Evolutionary conservation across 2,329 filamentous ascomycete species (phyloP), one percentile per base, ranked within the genome.

Genomic region (Polytolypa hystricis): DNA sequence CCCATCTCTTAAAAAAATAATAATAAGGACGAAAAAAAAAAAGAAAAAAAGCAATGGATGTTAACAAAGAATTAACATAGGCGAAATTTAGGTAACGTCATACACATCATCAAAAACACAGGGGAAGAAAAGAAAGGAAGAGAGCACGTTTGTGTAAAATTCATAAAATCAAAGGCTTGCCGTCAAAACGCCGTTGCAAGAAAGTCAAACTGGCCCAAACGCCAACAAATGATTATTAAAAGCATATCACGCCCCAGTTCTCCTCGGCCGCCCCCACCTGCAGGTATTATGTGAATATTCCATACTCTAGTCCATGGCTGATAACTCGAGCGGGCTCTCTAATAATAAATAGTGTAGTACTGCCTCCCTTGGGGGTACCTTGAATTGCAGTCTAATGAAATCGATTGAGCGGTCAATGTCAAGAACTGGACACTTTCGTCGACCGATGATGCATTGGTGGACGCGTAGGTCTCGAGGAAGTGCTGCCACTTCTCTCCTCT

Each of bases 401-500:
- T n/a, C n/a, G n/a, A n/a, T n/a, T n/a, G n/a, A n/a, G n/a, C n/a
- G n/a, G n/a, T n/a, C n/a, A n/a, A n/a, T n/a, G n/a, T n/a, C n/a
- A n/a, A 5, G 38, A 15, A 7, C 40, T 33, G 14, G 37, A 38
- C 11, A 39, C 15, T 19, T 38, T 43, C 16, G 36, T 39, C 5
- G 39, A 30, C 16, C 34, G 37, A 17, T 43, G 39, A 15, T 20
- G 16, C 9, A 44, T 21, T 37, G 43, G 14, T 23, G 28, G 40
- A 35, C 42, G 35, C 25, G 31, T 41, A 42, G 39, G 26, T 8
- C 29, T 40, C 15, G 27, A 27, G 3, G 30, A 33, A 20, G n/a
- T 23, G 1, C 18, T 39, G 35, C 38, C 16, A 16, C 19, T 19
- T 44, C 47, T 52, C 30, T 68, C 64, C 43, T 67, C 65, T 39